Percentiles rank a stretch among this genome's conserved stretches.
These are phyloP conservation scores for Wickerhamomyces sp. DNA, from an alignment of 1,139 yeast genomes.

Conservation along the genomic window DNA sequence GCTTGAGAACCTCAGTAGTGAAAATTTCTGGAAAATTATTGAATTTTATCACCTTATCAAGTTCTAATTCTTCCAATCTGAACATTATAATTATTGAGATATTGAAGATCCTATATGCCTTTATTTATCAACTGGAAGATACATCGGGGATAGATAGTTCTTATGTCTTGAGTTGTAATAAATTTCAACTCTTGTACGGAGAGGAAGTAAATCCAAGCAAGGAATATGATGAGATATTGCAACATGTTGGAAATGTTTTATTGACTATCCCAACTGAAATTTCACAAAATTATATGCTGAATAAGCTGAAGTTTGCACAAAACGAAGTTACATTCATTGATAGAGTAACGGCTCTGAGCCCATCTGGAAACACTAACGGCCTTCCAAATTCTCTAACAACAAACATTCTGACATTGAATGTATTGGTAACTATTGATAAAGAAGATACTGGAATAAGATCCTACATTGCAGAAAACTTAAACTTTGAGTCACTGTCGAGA, in stretches of 20 bases:
- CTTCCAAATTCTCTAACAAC: constrained; percentile 11
- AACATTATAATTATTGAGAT: constrained; percentile 23
- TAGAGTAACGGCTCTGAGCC: constrained; percentile 1
- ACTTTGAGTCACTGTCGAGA: constrained; percentile 6
- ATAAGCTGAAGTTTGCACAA: constrained; percentile 17
- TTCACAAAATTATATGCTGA: constrained; percentile 22
- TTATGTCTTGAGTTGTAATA: constrained; percentile 23
- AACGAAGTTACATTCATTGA: constrained; percentile 17
- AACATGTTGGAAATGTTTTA: constrained; percentile 22
- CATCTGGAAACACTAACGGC: neutral
- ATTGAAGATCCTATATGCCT: constrained; percentile 21
- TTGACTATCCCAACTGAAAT: constrained; percentile 19
- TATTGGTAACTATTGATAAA: constrained; percentile 17
- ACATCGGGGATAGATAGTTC: constrained; percentile 21
- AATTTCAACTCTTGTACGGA: constrained; percentile 19
- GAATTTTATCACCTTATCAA: constrained; percentile 21
- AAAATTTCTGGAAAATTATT: constrained; percentile 20
- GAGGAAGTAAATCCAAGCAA: constrained; percentile 8
- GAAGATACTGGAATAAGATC: constrained; percentile 16
- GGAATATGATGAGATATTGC: constrained; percentile 22
- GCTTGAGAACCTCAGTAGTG: constrained; percentile 11
- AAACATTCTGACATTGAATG: constrained; percentile 13
- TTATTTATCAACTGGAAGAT: constrained; percentile 19
- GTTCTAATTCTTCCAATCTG: constrained; percentile 16
- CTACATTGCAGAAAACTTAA: constrained; percentile 11